phyloP scores from a whole-genome alignment of 2,329 filamentous ascomycete species.

The Cordyceps cateniannulata region DNA sequence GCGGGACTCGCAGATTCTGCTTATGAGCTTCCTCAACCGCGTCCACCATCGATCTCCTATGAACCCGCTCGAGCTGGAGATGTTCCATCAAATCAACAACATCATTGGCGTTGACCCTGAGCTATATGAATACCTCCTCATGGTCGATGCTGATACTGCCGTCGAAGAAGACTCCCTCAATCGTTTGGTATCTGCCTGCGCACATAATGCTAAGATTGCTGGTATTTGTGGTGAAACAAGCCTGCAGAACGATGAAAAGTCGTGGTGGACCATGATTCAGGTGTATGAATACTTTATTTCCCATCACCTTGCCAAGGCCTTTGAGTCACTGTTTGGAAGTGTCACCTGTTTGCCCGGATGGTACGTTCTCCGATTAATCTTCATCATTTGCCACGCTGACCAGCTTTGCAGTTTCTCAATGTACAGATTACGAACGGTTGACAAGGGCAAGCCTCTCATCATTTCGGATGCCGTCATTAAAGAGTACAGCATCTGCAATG shows the following conservation, averaged over 20 bases:
- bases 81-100: slow-evolving; percentile 99
- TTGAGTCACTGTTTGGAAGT: slow-evolving; percentile 94
- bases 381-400: slow-evolving; percentile 38
- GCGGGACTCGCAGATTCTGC: slow-evolving; percentile 90
- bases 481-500: slow-evolving; percentile 82
- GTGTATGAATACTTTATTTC: slow-evolving; percentile 99
- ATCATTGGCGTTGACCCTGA: slow-evolving; percentile 97
- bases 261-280: slow-evolving; percentile 99
- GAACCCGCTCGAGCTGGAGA: slow-evolving; percentile 93
- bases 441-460: slow-evolving; percentile 90
- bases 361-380: slow-evolving; percentile 49
- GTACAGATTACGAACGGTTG: slow-evolving; percentile 91
- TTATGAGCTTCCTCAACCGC: slow-evolving; percentile 97
- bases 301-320: slow-evolving; percentile 92
- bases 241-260: slow-evolving; percentile 88
- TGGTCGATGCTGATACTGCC: slow-evolving; percentile 96
- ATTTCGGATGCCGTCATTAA: slow-evolving; percentile 82
- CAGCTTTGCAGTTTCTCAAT: slow-evolving; percentile 68
- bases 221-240: slow-evolving; percentile 97
- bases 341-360: slow-evolving; percentile 99
- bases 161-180: slow-evolving; percentile 90
- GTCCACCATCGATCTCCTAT: slow-evolving; percentile 92
- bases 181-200: slow-evolving; percentile 83
- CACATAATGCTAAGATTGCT: slow-evolving; percentile 90
- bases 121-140: slow-evolving; percentile 92